Evolutionary conservation across 73 alveolate species (phyloP).

Genomic region (Stentor roeselii): DNA sequence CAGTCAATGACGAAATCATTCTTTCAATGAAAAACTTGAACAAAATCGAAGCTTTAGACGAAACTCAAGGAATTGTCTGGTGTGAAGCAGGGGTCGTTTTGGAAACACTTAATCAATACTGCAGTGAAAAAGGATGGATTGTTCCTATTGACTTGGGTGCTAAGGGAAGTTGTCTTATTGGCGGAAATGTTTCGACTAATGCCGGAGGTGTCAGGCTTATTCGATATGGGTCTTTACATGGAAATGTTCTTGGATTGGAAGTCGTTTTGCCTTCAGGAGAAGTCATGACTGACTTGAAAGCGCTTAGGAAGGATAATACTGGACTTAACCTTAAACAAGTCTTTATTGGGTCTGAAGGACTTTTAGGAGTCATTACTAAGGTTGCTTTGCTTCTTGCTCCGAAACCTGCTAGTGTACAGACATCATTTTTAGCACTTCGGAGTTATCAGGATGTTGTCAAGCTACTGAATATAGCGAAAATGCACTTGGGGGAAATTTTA

Average conservation of each 20-base stretch:
- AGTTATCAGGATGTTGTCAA: background rate
- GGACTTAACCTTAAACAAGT: constrained; percentile 78
- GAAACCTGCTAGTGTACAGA: constrained; percentile 19
- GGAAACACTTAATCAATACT: constrained; percentile 46
- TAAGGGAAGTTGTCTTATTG: constrained; percentile 84
- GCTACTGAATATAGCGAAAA: background rate
- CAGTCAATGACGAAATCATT: constrained; percentile 66
- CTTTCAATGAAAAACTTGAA: constrained; percentile 60
- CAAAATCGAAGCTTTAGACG: constrained; percentile 61
- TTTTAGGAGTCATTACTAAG: constrained; percentile 42
- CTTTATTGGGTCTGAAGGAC: constrained; percentile 91
- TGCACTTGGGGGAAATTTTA: constrained; percentile 16
- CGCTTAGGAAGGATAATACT: constrained; percentile 82
- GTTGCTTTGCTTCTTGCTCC: constrained; percentile 16
- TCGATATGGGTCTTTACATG: constrained; percentile 75
- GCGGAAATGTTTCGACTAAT: constrained; percentile 87
- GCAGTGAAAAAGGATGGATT: constrained; percentile 49
- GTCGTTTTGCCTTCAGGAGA: constrained; percentile 70
- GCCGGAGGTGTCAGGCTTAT: constrained; percentile 89
- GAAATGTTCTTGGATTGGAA: constrained; percentile 73
- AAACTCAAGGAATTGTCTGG: constrained; percentile 50
- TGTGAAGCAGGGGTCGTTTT: constrained; percentile 79
- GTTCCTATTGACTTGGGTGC: constrained; percentile 90
- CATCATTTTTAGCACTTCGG: background rate
- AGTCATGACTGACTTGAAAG: constrained; percentile 49